A percentile compares a stretch with the other conserved stretches of the same genome.
phyloP scores from a whole-genome alignment of 805 yeast species.

The Ogataea trehaloabstinens region DNA sequence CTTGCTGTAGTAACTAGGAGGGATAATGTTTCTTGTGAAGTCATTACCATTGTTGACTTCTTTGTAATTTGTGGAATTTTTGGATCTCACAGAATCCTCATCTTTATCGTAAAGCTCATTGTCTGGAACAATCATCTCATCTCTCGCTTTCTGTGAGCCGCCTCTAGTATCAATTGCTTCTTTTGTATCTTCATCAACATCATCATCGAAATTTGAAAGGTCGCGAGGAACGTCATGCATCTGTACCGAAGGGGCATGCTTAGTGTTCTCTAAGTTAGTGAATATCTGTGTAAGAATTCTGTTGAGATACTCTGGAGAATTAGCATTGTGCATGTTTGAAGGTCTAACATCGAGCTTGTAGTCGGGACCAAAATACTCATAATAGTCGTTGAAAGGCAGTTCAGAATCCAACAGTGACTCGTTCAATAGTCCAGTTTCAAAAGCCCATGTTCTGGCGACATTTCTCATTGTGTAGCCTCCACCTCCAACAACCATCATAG shows the following conservation, averaged over 20 bases:
- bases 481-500: constrained; percentile 93
- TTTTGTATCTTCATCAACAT: constrained; percentile 70
- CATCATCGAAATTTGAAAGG: constrained; percentile 82
- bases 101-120: constrained; percentile 78
- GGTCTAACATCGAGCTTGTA: constrained; percentile 93
- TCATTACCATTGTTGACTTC: constrained; percentile 5
- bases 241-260: constrained; percentile 96
- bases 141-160: constrained; percentile 84
- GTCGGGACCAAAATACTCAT: constrained; percentile 97
- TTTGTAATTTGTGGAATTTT: constrained; percentile 20
- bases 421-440: constrained; percentile 85
- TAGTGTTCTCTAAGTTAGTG: constrained; percentile 80
- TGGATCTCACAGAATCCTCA: constrained; percentile 37
- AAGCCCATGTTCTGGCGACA: constrained; percentile 94
- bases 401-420: constrained; percentile 74
- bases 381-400: constrained; percentile 91
- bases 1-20: constrained; percentile 23
- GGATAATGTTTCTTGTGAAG: constrained; percentile 13
- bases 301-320: constrained; percentile 87
- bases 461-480: constrained; percentile 98
- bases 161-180: constrained; percentile 87
- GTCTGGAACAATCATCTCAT: constrained; percentile 64
- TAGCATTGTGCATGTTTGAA: constrained; percentile 94
- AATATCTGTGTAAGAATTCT: constrained; percentile 76
- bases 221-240: constrained; percentile 87